Evolutionary conservation across 2,329 filamentous ascomycete species (phyloP).

Genomic region (Ascochyta koolunga): DNA sequence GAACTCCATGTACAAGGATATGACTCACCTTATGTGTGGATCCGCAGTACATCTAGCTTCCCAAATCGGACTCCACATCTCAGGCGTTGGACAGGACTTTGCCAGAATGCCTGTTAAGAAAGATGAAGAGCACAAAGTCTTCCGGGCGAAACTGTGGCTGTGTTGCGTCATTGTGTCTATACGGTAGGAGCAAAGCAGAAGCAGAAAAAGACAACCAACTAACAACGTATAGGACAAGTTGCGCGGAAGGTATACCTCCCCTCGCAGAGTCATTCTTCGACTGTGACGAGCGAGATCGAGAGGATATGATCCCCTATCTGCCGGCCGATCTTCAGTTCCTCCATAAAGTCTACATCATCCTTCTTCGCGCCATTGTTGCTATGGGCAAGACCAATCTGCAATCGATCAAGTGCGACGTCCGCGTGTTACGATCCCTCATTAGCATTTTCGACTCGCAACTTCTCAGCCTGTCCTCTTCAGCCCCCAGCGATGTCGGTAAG

Average conservation of each 20-base stretch:
- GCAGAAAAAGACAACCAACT: slow-evolving; percentile 6
- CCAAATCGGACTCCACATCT: slow-evolving; percentile 50
- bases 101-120: slow-evolving; percentile 46
- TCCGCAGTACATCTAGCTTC: slow-evolving; percentile 50
- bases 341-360: slow-evolving; percentile 42
- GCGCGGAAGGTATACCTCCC: slow-evolving; percentile 44
- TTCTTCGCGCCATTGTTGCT: slow-evolving; percentile 42
- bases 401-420: slow-evolving; percentile 36
- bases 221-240: slow-evolving; percentile 35
- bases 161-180: slow-evolving; percentile 48
- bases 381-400: slow-evolving; percentile 44
- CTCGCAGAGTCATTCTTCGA: slow-evolving; percentile 44
- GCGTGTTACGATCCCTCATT: slow-evolving; percentile 42
- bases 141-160: slow-evolving; percentile 47
- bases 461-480: slow-evolving; percentile 34
- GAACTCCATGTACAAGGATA: slow-evolving; percentile 51
- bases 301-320: slow-evolving; percentile 42
- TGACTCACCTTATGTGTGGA: slow-evolving; percentile 49
- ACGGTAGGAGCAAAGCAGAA: slow-evolving; percentile 25
- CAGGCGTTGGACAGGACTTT: slow-evolving; percentile 50
- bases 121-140: slow-evolving; percentile 42
- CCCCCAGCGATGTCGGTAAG: slow-evolving; percentile 42
- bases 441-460: slow-evolving; percentile 46
- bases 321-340: slow-evolving; percentile 41
- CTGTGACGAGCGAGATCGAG: slow-evolving; percentile 39